Evolutionary conservation across 1,139 yeast species (phyloP), one percentile per base, ranked within the genome.

Genomic region (Saccharomyces hybrid): DNA sequence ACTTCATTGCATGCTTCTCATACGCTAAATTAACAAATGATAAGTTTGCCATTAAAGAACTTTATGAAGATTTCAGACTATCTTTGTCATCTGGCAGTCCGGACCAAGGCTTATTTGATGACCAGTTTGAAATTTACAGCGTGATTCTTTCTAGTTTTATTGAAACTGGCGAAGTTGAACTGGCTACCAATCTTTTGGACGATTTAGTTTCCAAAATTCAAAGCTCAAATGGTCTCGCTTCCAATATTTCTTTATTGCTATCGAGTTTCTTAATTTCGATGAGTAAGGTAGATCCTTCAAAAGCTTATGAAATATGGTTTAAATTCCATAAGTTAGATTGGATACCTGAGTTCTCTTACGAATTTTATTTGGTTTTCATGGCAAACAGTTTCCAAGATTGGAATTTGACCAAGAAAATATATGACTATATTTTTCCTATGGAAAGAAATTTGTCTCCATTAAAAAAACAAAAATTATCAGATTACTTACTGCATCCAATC

Each of bases 121-220:
- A 72, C 54, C 83, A 81, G 60, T 78, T 74, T 61, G 66, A 68
- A 38, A 75, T 83, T 42, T 84, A 83, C 65, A 70, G 80, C 1
- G 68, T 74, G 48, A 67, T 83, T 57, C 73, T 84, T 41, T 75
- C 81, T 47, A 74, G 84, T 1, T 72, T 84, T 54, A 74, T 82
- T 7, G 70, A 72, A 55, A 79, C 80, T 49, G 77, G 77, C 48
- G 79, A 82, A 59, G 60, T 75, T 46, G 71, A 74, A 3, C 62
- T 76, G 41, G 84, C 89, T 1, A 76, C 84, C 0, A 75, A 78
- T 58, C 77, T 84, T 54, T 70, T 86, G 62, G 87, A 84, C 54
- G 67, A 65, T 53, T 58, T 72, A 3, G 59, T 73, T 50, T 62
- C 67, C 2, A 71, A 73, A 41, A 66, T 73, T 48, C 70, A 66